Evolutionary conservation across 805 yeast species (phyloP).

Genomic region (Zygoascus ofunaensis): DNA sequence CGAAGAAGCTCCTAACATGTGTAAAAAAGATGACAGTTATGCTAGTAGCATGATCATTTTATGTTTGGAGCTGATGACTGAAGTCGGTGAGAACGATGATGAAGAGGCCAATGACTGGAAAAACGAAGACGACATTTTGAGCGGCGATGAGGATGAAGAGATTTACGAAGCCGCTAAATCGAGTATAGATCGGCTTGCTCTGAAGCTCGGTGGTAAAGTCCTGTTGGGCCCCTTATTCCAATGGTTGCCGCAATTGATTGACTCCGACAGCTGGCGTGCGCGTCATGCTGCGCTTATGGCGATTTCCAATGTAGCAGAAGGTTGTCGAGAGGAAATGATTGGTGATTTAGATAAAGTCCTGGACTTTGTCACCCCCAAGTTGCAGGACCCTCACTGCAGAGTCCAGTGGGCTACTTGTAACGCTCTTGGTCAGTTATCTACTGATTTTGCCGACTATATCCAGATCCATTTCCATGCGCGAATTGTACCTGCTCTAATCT

Average conservation of each 20-base stretch:
- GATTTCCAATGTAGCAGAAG: slow-evolving; percentile 92
- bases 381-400: slow-evolving; percentile 80
- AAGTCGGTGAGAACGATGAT: slow-evolving; percentile 81
- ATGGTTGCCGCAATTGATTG: slow-evolving; percentile 74
- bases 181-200: slow-evolving; percentile 82
- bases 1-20: slow-evolving; percentile 93
- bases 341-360: slow-evolving; percentile 72
- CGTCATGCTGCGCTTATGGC: slow-evolving; percentile 98
- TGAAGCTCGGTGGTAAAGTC: slow-evolving; percentile 72
- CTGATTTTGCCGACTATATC: slow-evolving; percentile 86
- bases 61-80: slow-evolving; percentile 80
- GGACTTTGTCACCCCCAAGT: slow-evolving; percentile 76
- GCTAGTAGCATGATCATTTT: slow-evolving; percentile 61
- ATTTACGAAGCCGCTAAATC: slow-evolving; percentile 90
- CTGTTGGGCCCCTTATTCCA: slow-evolving; percentile 82
- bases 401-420: slow-evolving; percentile 97
- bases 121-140: slow-evolving; percentile 65
- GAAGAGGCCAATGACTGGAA: slow-evolving; percentile 84
- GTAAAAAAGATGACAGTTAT: slow-evolving; percentile 68
- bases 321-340: slow-evolving; percentile 82
- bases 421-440: slow-evolving; percentile 92
- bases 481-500: slow-evolving; percentile 79
- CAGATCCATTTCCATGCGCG: slow-evolving; percentile 73
- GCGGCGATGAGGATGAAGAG: slow-evolving; percentile 72
- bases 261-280: slow-evolving; percentile 78